A percentile compares a stretch with the other conserved stretches of the same genome.
phyloP scores from a whole-genome alignment of 306 rosid genomes.

The Citrullus colocynthis region DNA sequence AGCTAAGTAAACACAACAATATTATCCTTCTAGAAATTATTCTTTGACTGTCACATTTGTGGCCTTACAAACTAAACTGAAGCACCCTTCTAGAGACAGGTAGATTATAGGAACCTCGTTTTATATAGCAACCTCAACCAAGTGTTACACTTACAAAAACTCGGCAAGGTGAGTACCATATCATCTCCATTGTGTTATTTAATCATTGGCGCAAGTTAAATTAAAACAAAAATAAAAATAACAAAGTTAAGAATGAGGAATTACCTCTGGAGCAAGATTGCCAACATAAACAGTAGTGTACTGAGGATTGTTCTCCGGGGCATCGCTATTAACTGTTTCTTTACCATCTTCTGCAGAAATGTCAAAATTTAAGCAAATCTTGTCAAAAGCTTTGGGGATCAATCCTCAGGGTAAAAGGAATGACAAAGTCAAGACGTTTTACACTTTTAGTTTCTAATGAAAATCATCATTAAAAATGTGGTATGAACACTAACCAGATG shows the following conservation, averaged over 20 bases:
- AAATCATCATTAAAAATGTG: not conserved
- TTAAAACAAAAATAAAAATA: not conserved
- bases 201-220: not conserved
- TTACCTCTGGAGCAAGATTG: constrained; percentile 85
- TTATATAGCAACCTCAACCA: not conserved
- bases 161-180: not conserved
- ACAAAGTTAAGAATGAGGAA: not conserved
- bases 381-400: constrained; percentile 2
- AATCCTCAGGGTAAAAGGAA: not conserved
- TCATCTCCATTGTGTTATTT: not conserved
- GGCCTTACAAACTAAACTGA: not conserved
- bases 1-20: not conserved
- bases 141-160: not conserved
- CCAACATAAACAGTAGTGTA: constrained; percentile 96
- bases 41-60: not conserved
- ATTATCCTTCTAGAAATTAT: not conserved
- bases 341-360: constrained; percentile 80
- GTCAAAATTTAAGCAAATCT: not conserved
- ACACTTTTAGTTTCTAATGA: not conserved
- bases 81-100: not conserved
- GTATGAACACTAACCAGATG: constrained; percentile 47
- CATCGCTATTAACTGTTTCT: constrained; percentile 56
- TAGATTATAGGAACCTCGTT: not conserved
- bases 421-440: not conserved
- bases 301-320: constrained; percentile 91